Base-by-base conservation (phyloP, 2,329 filamentous ascomycete species). In the Talaromyces sp. region DNA sequence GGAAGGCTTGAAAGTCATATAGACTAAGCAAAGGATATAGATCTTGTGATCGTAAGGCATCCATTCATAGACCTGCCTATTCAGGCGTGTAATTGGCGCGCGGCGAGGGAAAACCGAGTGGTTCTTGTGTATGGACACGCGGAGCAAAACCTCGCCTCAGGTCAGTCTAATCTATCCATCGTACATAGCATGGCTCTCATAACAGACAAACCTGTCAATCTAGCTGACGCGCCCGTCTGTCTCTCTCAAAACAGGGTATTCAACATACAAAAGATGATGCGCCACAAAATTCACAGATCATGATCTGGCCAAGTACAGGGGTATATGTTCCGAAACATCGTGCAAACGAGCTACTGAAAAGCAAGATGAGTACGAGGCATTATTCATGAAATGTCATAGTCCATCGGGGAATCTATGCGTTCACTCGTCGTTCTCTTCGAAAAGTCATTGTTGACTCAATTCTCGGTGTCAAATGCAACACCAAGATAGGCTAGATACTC, bases 101-200 rank as follows among this genome's bases (percentile, higher is more conserved):
- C 33, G 42, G 50, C 57, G 42, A 63, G 58, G 50, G 18, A 54
- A n/a, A 63, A 60, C 48, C 58, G 58, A 35, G 42, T 60, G 61
- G 62, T 63, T 63, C 58, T 63, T 60, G 44, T 58, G 61, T 59
- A 18, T 44, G 8, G 12, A 50, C 58, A 42, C 42, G 37, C 31
- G 62, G 62, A 31, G 12, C 12, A 63, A n/a, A 63, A 60, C 57
- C 50, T 57, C 60, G 35, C 33, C 58, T 55, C 57, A 60, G 52
- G 58, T 28, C 61, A 21, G 21, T 28, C 21, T 9, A 54, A 50
- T 40, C 28, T 35, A 57, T 56, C 39, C 25, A 16, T 33, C 18
- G 33, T 37, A 35, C 50, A 55, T 55, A 3, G 28, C 18, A n/a
- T 23, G 16, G 5, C 1, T 37, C 18, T 35, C 11, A 21, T 11